Base-by-base conservation (phyloP, 257 asterid species). In the Forsythia viridissima region DNA sequence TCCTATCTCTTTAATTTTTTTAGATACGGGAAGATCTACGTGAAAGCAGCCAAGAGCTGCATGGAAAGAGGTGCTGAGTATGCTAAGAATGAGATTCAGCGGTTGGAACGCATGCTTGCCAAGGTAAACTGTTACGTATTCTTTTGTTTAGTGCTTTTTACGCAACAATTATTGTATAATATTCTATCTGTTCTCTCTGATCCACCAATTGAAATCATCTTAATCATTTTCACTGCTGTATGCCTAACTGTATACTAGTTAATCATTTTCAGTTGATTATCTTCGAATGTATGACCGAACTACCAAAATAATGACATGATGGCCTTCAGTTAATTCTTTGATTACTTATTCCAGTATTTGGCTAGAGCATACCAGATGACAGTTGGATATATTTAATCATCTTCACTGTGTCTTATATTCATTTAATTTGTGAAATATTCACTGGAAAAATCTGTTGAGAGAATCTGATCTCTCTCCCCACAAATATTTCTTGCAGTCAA, bases 31-130 rank as follows among this genome's bases (percentile, higher is more conserved):
- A 91, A 92, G 87, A 89, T 95, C 79, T 95, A 95, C 75, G 80
- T 88, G 74, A 95, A 93, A 85, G 92, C 87, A 86, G 97, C 97
- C 75, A 93, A 95, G 88, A 93, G 91, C 88, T 82, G 87, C 87
- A 7, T 86, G 86, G 96, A 86, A 18, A 95, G 91, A 80, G 99
- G 99, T 79, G 82, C 92, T 77, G 97, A 95, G 82, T 93, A 92
- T 72, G 88, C 97, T 76, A 91, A 85, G 88, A 93, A 92, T 63
- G 99, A 95, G 85, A 82, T 90, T 81, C 87, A 77, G 74, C 87
- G 97, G 63, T 80, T 95, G 85, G 98, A 95, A 18, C 97, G 99
- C 80, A 81, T 95, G 63, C 90, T 95, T 84, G 85, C 94, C 79
- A 95, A 95, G 99, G 99, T 95, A 91, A 39, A 61, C 38, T 40